Base-by-base conservation (phyloP, 1,284 basidiomycete genomes). In the Coniferiporia sulphurascens region DNA sequence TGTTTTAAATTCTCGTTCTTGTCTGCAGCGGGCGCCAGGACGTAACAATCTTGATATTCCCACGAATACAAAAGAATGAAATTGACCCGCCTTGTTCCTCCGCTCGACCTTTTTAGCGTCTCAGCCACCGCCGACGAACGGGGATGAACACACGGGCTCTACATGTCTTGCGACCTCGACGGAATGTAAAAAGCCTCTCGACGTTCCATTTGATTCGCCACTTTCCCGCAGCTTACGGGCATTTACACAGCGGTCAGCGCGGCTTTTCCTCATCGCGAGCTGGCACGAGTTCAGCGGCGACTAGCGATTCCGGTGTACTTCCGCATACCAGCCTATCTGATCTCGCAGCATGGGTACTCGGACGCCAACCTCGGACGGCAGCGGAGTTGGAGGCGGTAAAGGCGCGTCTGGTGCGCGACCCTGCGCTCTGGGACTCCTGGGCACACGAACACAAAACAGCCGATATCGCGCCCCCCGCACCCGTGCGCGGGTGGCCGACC, bases 1-100 rank as follows among this genome's bases (percentile, higher is more conserved):
- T 21, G 36, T 46, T 58, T 58, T 34, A 52, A 52, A 41, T 55
- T 46, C 22, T 44, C 35, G 52, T 55, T n/a, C 19, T 45, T 13
- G 8, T n/a, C 17, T n/a, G n/a, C 52, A 19, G n/a, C 13, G 5
- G 12, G 22, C 32, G 43, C 27, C 34, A 15, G 54, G 48, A 38
- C 19, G 17, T 35, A 17, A 35, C 27, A 36, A 32, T 46, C 34
- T 27, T 21, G 45, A 38, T 13, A 48, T 56, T 56, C 45, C 34
- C 54, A 48, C 54, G 45, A 56, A 38, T 56, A 55, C 53, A 46
- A 45, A 45, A 8, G 5, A 27, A 27, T 43, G 22, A 19, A 22
- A 7, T 17, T n/a, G 27, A 2, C 27, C 27, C 27, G 27, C 5
- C 27, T 27, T 5, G 27, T 27, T 27, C 27, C 27, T 27, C 19